Conservation (phyloP, 306 rosid species). For the Sicyos baderoa region DNA sequence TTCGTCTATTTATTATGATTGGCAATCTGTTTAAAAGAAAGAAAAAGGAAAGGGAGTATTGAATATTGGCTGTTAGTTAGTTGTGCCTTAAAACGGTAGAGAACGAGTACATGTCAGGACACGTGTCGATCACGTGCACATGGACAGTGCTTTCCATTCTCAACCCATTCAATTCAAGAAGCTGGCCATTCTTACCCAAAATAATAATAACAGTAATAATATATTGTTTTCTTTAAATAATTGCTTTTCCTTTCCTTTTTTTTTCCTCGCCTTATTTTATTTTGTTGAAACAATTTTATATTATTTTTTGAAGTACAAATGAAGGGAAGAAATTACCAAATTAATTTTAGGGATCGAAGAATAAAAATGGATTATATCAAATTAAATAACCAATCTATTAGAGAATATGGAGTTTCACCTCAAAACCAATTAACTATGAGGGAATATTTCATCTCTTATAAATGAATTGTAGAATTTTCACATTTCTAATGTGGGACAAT, state of each 20-base stretch:
- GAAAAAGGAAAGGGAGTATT: background rate
- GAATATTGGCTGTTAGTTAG: background rate
- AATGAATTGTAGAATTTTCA: too few species aligned
- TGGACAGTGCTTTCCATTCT: background rate
- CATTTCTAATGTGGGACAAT: too few species aligned
- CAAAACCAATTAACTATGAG: too few species aligned
- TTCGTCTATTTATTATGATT: background rate
- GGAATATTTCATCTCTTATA: too few species aligned
- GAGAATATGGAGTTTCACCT: too few species aligned
- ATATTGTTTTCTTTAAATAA: background rate
- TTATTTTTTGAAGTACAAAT: too few species aligned
- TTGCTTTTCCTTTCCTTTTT: background rate
- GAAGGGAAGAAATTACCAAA: too few species aligned
- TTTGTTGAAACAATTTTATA: too few species aligned
- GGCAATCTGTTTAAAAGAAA: background rate
- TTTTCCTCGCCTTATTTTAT: too few species aligned
- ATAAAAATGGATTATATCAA: too few species aligned
- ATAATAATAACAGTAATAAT: background rate
- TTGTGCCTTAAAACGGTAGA: conserved; percentile 4
- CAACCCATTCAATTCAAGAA: background rate
- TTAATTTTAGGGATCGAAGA: too few species aligned
- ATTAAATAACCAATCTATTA: too few species aligned
- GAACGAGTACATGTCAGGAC: background rate
- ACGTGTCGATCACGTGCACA: conserved; percentile 1
- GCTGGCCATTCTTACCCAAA: background rate